phyloP scores from a whole-genome alignment of 176 grass and related monocot genomes.

The Typha latifolia region DNA sequence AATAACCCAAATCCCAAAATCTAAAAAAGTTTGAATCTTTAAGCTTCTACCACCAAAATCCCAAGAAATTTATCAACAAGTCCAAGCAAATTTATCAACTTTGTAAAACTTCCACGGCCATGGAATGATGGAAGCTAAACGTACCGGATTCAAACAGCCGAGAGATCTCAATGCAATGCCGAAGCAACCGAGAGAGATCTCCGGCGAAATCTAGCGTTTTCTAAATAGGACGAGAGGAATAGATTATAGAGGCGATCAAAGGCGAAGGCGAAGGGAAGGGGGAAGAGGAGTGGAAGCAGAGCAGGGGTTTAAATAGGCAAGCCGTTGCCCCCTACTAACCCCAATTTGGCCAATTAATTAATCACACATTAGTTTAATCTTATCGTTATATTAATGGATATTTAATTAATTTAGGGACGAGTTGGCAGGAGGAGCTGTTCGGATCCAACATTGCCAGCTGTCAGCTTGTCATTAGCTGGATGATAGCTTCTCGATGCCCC shows the following conservation, averaged over 20 bases:
- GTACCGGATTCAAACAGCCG: not conserved
- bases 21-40: not conserved
- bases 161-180: not conserved
- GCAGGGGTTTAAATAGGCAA: constrained; percentile 54
- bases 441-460: not conserved
- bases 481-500: no score
- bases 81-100: no score
- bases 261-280: constrained; percentile 24
- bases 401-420: not conserved
- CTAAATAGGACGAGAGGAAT: not conserved
- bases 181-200: not conserved
- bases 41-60: not conserved
- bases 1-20: not conserved
- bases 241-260: not conserved
- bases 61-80: not conserved
- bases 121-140: not conserved
- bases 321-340: constrained; percentile 9
- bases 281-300: constrained; percentile 31
- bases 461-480: not conserved
- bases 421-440: not conserved
- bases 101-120: not conserved
- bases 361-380: not conserved
- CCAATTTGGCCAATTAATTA: constrained; percentile 3
- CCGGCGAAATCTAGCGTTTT: constrained; percentile 5
- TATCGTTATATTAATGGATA: not conserved